Evolutionary conservation across 441 rosid genomes (phyloP), one percentile per base, ranked within the genome.

Genomic region (Gossypium lobatum): DNA sequence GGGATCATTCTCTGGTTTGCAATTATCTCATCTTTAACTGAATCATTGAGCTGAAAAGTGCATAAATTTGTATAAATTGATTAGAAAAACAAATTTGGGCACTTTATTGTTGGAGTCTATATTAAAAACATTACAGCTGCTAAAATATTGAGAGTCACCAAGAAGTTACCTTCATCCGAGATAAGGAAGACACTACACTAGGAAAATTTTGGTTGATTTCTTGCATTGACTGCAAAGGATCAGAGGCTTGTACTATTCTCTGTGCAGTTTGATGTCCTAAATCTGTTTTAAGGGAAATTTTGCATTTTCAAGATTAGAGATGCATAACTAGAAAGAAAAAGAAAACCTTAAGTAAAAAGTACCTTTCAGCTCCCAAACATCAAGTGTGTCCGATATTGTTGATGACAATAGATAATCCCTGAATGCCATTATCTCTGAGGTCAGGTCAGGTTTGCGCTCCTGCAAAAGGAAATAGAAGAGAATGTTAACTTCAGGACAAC

Each of bases 291-390:
- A 78, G 70, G 72, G 16, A 16, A 57, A 73, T 20, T 83, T 73
- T 80, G 80, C 67, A 74, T 64, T 18, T n/a, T 11, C 45, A 55
- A 64, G 53, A 10, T 23, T 45, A 34, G 11, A 25, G 59, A 60
- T 54, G 62, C 63, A 68, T 48, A 54, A 72, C 14, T 11, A 68
- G 9, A 13, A 53, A 21, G 69, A 23, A 13, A 73, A 55, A 65
- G 34, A 25, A 70, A 70, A 28, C 20, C 11, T 6, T 20, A 73
- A 34, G 23, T 57, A 61, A 61, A 52, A 20, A 39, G 45, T 84
- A 96, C 99, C 99, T 75, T 92, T 93, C 75, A 96, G 91, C 80
- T 96, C 99, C 99, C 98, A 96, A 78, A 96, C 97, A 83, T 96
- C 98, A 55, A 92, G 95, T 5, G 96, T 93, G 84, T 96, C 99